Evolutionary conservation across 371 early-diverging fungal genomes (phyloP), one percentile per base, ranked within the genome.

Genomic region (Mortierella sp.): DNA sequence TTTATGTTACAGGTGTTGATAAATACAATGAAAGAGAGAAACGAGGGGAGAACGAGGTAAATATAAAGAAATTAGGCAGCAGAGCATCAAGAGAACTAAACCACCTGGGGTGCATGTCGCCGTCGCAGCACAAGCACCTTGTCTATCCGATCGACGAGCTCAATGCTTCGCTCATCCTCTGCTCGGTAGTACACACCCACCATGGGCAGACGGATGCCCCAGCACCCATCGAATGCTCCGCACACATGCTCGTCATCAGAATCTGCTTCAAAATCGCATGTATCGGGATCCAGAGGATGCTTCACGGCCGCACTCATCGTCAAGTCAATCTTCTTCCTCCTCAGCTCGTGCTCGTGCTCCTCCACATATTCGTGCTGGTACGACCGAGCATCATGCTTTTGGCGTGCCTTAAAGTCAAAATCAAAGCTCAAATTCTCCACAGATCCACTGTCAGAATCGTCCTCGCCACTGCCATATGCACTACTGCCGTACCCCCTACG

Each of bases 211-310:
- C 56, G 48, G 19, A 4, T 21, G 15, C 56, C 55, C 49, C 55
- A 63, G 56, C 50, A 49, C 15, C 32, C 17, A 11, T 63, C 64
- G 50, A 63, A 55, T 3, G 49, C 19, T 5, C 48, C 48, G 27
- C 61, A 61, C 23, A 42, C 61, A 3, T 41, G 24, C 39, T 52
- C 61, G 9, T 19, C 26, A 42, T 44, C 52, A 11, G 6, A 6
- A 30, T 17, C 51, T 17, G 24, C 34, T 5, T 28, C 51, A 1
- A 48, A 24, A 23, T 47, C 57, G 27, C 41, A 24, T 17, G 46
- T 48, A 24, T 57, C 58, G 9, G 46, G 48, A 4, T 57, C 58
- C 26, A 42, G 34, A 9, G 15, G 30, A 28, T 57, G 58, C 48
- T 57, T 57, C 23, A 48, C 49, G 12, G 58, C 17, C 11, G 34